Evolutionary conservation across 2,329 filamentous ascomycete genomes (phyloP).

Genomic region (Aspergillus vadensis): DNA sequence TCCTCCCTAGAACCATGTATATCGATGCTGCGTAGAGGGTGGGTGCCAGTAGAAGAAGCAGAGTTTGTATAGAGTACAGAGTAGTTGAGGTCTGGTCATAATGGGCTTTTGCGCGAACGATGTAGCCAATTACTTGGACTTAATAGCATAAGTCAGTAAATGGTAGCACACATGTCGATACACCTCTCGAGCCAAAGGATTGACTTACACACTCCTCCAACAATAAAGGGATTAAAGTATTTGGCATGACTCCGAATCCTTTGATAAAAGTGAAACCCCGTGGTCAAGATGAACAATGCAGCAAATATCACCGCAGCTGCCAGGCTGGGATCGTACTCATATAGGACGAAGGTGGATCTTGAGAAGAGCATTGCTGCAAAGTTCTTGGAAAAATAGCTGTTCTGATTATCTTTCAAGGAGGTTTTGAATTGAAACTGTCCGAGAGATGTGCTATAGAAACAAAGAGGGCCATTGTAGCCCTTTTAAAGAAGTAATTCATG

Average conservation of each 20-base stretch:
- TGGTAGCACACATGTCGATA: too few species aligned
- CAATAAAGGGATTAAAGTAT: slow-evolving; percentile 19
- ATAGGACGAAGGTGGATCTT: slow-evolving; percentile 11
- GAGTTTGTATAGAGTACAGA: slow-evolving; percentile 2
- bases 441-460: too few species aligned
- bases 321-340: slow-evolving; percentile 29
- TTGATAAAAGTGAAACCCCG: slow-evolving; percentile 17
- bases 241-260: slow-evolving; percentile 9
- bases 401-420: not conserved
- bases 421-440: too few species aligned
- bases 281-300: slow-evolving; percentile 21
- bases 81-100: not conserved
- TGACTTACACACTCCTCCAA: slow-evolving; percentile 23
- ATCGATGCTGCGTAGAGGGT: slow-evolving; percentile 8
- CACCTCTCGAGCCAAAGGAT: not conserved
- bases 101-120: slow-evolving; percentile 2
- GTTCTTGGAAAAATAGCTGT: too few species aligned
- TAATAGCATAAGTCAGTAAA: not conserved
- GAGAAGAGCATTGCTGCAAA: too few species aligned
- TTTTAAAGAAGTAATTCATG: too few species aligned
- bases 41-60: slow-evolving; percentile 6
- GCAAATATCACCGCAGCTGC: slow-evolving; percentile 27
- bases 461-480: too few species aligned
- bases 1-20: not conserved
- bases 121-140: slow-evolving; percentile 10